Base-by-base conservation (phyloP, 352 stramenopile species). In the Phytophthora vignae region DNA sequence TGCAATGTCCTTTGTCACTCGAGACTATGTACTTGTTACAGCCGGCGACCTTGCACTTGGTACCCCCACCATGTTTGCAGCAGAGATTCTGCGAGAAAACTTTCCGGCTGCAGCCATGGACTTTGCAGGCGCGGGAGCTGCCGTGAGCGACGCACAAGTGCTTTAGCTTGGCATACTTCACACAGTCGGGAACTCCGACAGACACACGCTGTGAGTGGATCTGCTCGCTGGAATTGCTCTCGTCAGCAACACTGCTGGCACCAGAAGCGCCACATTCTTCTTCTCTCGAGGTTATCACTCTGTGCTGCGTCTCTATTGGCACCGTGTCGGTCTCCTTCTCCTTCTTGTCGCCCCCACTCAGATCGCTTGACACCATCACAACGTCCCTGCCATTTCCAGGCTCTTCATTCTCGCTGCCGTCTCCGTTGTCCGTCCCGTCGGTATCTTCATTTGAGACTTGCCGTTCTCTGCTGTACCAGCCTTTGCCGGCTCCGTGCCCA, bases 71-170 rank as follows among this genome's bases (percentile, higher is more conserved):
- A n/a, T 63, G 36, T 19, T 8, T 2, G 21, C 21, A 27, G 50
- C 40, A 62, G 31, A 48, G 12, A 29, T 31, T 17, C 19, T 52
- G 36, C 2, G 17, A 29, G 29, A 19, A 8, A 49, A 38, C 65
- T 59, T 29, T 54, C 29, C 11, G 44, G 10, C 22, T 38, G 36
- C 64, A 71, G 10, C 57, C 64, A 31, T 60, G 48, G 3, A 38
- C 19, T 14, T 48, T 65, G n/a, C 64, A 71, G 17, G 21, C 49
- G 10, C n/a, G 38, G 17, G 19, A 70, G 6, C 54, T 31, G 19
- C 54, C 63, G 19, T 70, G 63, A 12, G 7, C 4, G 6, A 15
- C 44, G 25, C 48, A 71, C 48, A 71, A 42, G 11, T 58, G 17
- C 14, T 60, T 52, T n/a, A 44, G 9, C 27, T 65, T 25, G 22